A percentile compares a stretch with the other conserved stretches of the same genome.
Conservation (phyloP, 2,329 filamentous ascomycete species). For the Ophiostoma himal-ulmi region DNA sequence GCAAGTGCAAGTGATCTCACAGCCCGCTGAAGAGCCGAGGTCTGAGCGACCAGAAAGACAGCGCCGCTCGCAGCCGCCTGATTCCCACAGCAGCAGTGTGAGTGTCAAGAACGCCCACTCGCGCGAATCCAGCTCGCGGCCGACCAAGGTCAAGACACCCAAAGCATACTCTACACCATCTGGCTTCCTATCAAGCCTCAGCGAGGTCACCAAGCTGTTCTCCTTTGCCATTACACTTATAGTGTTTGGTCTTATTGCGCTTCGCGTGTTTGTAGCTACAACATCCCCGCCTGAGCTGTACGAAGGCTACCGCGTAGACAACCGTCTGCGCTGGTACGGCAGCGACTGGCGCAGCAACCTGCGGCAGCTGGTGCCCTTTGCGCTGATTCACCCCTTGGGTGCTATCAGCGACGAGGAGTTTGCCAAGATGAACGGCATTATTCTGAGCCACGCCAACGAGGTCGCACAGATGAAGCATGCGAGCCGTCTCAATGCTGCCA, state of each 20-base stretch:
- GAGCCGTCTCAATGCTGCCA: conserved; percentile 34
- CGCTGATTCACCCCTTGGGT: conserved; percentile 26
- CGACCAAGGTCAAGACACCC: neutral
- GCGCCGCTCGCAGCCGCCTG: neutral
- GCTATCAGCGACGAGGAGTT: conserved; percentile 28
- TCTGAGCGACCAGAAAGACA: conserved; percentile 11
- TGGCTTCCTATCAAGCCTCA: neutral
- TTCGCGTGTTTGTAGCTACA: conserved; percentile 25
- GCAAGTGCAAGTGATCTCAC: neutral
- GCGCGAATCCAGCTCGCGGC: neutral
- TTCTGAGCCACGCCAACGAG: conserved; percentile 27
- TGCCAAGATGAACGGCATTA: conserved; percentile 27
- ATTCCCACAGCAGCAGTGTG: neutral
- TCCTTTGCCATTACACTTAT: conserved; percentile 23
- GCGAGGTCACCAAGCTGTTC: conserved; percentile 15
- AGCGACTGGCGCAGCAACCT: conserved; percentile 28
- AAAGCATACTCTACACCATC: neutral
- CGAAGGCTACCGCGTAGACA: conserved; percentile 26
- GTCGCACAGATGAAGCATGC: conserved; percentile 32
- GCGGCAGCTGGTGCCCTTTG: conserved; percentile 27
- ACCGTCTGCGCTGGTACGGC: conserved; percentile 28
- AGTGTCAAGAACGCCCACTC: neutral
- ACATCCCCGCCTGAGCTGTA: conserved; percentile 25
- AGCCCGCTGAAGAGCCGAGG: neutral
- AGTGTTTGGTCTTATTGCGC: conserved; percentile 20